A percentile compares a stretch with the other conserved stretches of the same genome.
Conservation (phyloP, 2,329 filamentous ascomycete species). For the Ophiostoma novo-ulmi region DNA sequence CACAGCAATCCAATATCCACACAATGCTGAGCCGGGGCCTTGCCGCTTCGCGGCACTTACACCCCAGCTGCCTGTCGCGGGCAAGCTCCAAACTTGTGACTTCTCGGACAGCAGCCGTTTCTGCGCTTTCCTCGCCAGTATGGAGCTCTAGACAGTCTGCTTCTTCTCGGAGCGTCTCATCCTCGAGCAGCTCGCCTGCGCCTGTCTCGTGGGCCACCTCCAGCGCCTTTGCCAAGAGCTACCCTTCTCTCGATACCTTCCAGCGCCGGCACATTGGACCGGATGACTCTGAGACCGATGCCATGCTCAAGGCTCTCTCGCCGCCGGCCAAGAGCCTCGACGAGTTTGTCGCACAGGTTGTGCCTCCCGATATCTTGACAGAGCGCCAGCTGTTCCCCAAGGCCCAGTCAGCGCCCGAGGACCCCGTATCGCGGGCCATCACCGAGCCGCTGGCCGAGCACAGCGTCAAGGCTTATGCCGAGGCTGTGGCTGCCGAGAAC, state of each 20-base stretch:
- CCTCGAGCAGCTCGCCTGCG: conserved; percentile 14
- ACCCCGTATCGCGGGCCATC: conserved; percentile 35
- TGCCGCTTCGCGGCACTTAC: conserved; percentile 23
- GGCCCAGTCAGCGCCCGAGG: conserved; percentile 39
- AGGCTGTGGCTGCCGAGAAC: conserved; percentile 37
- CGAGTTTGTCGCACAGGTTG: conserved; percentile 76
- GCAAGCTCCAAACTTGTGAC: conserved; percentile 14
- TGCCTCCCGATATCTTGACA: conserved; percentile 74
- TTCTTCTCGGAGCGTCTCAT: conserved; percentile 12
- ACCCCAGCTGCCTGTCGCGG: conserved; percentile 17
- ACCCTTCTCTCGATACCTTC: conserved; percentile 56
- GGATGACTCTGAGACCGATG: conserved; percentile 59
- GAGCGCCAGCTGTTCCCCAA: conserved; percentile 56
- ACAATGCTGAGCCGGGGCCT: conserved; percentile 28
- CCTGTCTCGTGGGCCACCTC: conserved; percentile 26
- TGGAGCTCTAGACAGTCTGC: conserved; percentile 24
- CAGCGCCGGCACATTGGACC: conserved; percentile 83
- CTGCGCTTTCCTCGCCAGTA: conserved; percentile 4
- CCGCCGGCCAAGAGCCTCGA: conserved; percentile 70
- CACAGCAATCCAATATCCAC: background rate
- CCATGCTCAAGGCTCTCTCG: conserved; percentile 76
- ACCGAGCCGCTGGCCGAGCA: conserved; percentile 53
- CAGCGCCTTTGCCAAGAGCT: conserved; percentile 28
- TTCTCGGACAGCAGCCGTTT: background rate
- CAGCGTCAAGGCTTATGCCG: conserved; percentile 46